These are phyloP conservation scores for Leccinum olivaceopallidum DNA, from an alignment of 768 basidiomycete genomes.

Conservation along the genomic window DNA sequence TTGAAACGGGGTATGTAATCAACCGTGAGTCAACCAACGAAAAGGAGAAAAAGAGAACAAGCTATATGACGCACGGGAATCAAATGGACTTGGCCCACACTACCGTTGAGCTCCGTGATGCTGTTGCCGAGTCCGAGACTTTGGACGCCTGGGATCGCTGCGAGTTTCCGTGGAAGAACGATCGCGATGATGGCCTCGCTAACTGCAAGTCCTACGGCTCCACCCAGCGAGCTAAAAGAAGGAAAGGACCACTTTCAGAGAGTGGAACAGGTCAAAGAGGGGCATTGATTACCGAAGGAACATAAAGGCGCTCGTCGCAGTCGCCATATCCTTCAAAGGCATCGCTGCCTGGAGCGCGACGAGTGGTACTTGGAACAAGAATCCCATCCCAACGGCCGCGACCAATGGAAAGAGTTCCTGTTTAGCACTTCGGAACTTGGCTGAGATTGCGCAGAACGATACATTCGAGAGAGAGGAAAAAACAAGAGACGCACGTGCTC, in stretches of 20 bases:
- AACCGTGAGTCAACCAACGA: neutral
- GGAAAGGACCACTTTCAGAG: neutral
- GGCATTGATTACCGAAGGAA: slow-evolving; percentile 54
- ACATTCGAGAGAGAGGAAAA: neutral
- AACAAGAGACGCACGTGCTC: slow-evolving; percentile 37
- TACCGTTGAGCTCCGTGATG: slow-evolving; percentile 43
- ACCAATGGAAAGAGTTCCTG: slow-evolving; percentile 68
- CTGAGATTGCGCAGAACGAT: slow-evolving; percentile 1
- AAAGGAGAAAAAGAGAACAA: neutral
- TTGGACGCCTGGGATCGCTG: slow-evolving; percentile 32
- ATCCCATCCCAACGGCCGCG: slow-evolving; percentile 61
- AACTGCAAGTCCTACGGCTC: slow-evolving; percentile 69
- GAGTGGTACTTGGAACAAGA: slow-evolving; percentile 64
- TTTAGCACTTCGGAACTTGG: slow-evolving; percentile 44
- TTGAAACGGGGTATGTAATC: neutral
- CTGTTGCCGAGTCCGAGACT: slow-evolving; percentile 34
- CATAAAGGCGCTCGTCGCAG: slow-evolving; percentile 69
- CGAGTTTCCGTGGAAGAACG: slow-evolving; percentile 41
- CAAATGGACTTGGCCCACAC: slow-evolving; percentile 41
- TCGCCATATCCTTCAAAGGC: slow-evolving; percentile 85
- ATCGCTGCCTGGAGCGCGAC: slow-evolving; percentile 85
- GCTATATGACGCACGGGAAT: slow-evolving; percentile 11
- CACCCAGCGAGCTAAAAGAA: slow-evolving; percentile 57
- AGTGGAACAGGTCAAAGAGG: neutral
- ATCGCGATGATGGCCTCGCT: slow-evolving; percentile 70